A percentile compares a stretch with the other conserved stretches of the same genome.
Evolutionary conservation across 2,329 filamentous ascomycete species (phyloP).

Genomic region (Talaromyces marneffei): DNA sequence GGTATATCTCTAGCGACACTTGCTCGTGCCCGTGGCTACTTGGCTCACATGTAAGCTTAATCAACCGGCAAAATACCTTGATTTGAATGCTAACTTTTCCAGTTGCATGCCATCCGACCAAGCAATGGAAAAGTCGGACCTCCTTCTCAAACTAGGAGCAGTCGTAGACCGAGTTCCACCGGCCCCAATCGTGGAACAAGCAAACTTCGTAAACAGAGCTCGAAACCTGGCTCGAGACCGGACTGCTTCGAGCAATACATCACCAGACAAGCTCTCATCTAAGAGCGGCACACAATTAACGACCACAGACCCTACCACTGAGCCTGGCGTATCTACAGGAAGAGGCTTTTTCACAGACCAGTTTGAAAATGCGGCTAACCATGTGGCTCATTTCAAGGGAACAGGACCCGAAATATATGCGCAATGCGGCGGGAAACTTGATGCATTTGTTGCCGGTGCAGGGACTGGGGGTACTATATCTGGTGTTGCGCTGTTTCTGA

Average conservation of each 20-base stretch:
- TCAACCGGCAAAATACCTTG: not conserved
- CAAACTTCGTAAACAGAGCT: conserved; percentile 92
- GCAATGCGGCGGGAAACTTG: conserved; percentile 68
- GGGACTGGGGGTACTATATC: conserved; percentile 92
- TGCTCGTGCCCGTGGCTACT: conserved; percentile 80
- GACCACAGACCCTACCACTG: conserved; percentile 18
- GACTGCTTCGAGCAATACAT: conserved; percentile 38
- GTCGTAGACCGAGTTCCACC: conserved; percentile 86
- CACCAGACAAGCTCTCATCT: conserved; percentile 13
- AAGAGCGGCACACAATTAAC: conserved; percentile 10
- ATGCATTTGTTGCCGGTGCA: conserved; percentile 88
- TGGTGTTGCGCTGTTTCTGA: conserved; percentile 77
- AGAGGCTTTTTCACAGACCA: conserved; percentile 92
- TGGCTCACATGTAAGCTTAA: conserved; percentile 68
- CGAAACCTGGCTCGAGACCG: conserved; percentile 70
- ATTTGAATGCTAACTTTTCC: not conserved
- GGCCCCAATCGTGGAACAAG: conserved; percentile 85
- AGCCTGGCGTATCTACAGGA: conserved; percentile 49
- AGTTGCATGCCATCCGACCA: conserved; percentile 92
- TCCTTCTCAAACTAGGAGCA: conserved; percentile 83
- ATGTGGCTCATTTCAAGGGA: conserved; percentile 69
- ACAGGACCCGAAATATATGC: conserved; percentile 86
- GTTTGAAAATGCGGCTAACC: conserved; percentile 89
- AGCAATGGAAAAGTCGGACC: conserved; percentile 77
- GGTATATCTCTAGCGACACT: conserved; percentile 91